Percentiles rank a stretch among this genome's conserved stretches.
Evolutionary conservation across 345 rosid species (phyloP).

Genomic region (Murraya paniculata): DNA sequence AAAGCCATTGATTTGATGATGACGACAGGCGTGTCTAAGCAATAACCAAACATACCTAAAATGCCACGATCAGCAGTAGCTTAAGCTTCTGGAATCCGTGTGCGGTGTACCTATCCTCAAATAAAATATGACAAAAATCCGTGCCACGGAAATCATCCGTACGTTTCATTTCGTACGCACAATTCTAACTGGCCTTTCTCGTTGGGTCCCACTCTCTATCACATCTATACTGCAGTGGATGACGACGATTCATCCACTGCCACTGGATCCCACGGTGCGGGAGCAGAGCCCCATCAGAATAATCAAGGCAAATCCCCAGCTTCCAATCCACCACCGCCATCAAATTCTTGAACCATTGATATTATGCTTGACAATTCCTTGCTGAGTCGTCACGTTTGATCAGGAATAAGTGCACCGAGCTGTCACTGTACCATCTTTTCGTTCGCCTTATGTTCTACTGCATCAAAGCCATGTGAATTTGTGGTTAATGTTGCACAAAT

Average conservation of each 20-base stretch:
- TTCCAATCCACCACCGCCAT: too few species aligned
- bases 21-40: slow-evolving; percentile 1
- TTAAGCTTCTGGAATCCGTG: neutral
- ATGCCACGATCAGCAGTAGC: neutral
- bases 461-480: neutral
- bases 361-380: neutral
- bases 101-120: neutral
- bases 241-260: slow-evolving; percentile 5
- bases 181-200: neutral
- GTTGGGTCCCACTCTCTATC: neutral
- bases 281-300: neutral
- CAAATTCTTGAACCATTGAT: too few species aligned
- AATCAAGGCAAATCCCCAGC: too few species aligned
- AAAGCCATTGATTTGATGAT: neutral
- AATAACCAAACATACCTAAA: neutral
- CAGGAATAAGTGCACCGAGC: too few species aligned
- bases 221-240: neutral
- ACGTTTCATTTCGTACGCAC: neutral
- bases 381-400: neutral
- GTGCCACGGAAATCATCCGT: slow-evolving; percentile 18
- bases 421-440: too few species aligned
- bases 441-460: too few species aligned
- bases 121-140: neutral
- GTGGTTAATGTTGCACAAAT: neutral
- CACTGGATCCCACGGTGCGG: neutral